phyloP scores from a whole-genome alignment of 345 rosid genomes.

The Acer campestre region DNA sequence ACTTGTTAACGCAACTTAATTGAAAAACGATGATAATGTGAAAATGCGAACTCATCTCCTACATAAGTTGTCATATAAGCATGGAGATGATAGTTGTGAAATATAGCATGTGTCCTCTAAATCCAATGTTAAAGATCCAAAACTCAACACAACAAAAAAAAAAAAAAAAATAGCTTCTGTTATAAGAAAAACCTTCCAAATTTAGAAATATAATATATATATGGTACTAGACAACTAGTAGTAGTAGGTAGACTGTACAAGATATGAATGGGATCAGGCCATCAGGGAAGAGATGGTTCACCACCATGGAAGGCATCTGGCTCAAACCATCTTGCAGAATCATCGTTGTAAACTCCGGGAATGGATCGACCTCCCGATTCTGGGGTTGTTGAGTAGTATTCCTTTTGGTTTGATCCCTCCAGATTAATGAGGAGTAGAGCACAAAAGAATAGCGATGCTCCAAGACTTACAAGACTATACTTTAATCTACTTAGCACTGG shows the following conservation, averaged over 20 bases:
- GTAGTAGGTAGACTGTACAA: slow-evolving; percentile 25
- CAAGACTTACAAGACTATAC: slow-evolving; percentile 74
- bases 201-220: neutral
- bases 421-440: slow-evolving; percentile 54
- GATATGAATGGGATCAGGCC: neutral
- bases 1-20: too few relatives aligned
- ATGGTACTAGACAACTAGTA: too few relatives aligned
- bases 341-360: slow-evolving; percentile 77
- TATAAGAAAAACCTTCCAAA: too few relatives aligned
- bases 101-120: too few relatives aligned
- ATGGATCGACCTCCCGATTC: slow-evolving; percentile 49
- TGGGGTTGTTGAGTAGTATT: slow-evolving; percentile 28
- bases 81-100: too few relatives aligned
- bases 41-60: too few relatives aligned
- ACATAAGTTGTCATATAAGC: too few relatives aligned
- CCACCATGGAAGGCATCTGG: slow-evolving; percentile 90
- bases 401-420: slow-evolving; percentile 39
- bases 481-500: slow-evolving; percentile 79
- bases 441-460: slow-evolving; percentile 49
- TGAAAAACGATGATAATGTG: too few relatives aligned
- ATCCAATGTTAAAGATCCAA: too few relatives aligned
- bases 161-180: too few relatives aligned
- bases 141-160: too few relatives aligned
- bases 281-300: slow-evolving; percentile 46
- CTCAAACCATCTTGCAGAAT: slow-evolving; percentile 80